Evolutionary conservation across 129 eudicot genomes (phyloP).

Genomic region (Ambrosia trifida): DNA sequence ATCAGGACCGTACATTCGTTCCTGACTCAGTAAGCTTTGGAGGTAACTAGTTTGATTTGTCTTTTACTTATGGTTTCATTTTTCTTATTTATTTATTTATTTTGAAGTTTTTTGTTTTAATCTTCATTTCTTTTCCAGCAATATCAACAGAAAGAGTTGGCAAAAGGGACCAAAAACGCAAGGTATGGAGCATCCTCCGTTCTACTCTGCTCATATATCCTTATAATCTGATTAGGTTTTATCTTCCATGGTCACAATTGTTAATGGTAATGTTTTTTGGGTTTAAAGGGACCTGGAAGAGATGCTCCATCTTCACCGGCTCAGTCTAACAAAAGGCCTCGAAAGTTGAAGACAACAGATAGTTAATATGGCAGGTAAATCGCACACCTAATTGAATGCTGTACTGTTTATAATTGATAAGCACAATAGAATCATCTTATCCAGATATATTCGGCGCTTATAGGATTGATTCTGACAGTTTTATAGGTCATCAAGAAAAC

Average conservation of each 20-base stretch:
- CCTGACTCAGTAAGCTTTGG: slow-evolving; percentile 81
- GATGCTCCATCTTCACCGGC: slow-evolving; percentile 95
- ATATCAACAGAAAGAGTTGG: slow-evolving; percentile 78
- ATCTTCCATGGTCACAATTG: background rate
- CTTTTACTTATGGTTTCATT: slow-evolving; percentile 6
- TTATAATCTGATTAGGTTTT: background rate
- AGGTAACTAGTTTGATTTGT: slow-evolving; percentile 46
- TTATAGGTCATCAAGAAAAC: slow-evolving; percentile 3
- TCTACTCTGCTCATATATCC: background rate
- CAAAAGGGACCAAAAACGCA: slow-evolving; percentile 91
- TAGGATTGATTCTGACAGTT: slow-evolving; percentile 21
- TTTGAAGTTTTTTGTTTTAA: background rate
- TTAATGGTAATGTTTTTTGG: slow-evolving; percentile 10
- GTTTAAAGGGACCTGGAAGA: slow-evolving; percentile 75
- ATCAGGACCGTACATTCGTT: slow-evolving; percentile 75
- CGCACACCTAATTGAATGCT: background rate
- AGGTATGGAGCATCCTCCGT: slow-evolving; percentile 45
- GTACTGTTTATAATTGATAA: background rate
- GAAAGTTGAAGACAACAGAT: slow-evolving; percentile 77
- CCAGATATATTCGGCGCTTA: background rate
- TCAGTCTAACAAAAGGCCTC: slow-evolving; percentile 82
- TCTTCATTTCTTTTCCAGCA: slow-evolving; percentile 22
- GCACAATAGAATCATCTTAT: slow-evolving; percentile 1
- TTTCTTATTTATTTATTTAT: background rate
- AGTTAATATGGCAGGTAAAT: slow-evolving; percentile 38